phyloP scores from a whole-genome alignment of 1,284 basidiomycete genomes.

The Trametes hirsuta region DNA sequence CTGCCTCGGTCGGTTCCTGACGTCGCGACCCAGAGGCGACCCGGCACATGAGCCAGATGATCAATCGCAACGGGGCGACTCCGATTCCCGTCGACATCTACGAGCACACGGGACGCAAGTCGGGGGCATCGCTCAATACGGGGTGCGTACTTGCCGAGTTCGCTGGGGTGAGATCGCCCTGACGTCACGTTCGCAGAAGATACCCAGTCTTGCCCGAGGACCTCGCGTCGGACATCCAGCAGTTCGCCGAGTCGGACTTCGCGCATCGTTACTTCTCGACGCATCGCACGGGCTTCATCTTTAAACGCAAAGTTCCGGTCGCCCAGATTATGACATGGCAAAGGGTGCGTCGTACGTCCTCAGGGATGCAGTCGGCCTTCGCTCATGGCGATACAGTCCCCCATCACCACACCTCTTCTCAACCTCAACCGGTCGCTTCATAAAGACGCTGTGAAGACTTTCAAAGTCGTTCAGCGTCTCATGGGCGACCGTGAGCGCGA shows the following conservation, averaged over 20 bases:
- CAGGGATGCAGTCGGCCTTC: neutral
- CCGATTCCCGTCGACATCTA: conserved; percentile 63
- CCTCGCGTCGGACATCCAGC: conserved; percentile 80
- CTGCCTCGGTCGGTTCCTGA: neutral
- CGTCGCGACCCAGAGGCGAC: conserved; percentile 59
- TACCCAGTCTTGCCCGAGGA: conserved; percentile 77
- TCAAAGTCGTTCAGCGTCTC: conserved; percentile 87
- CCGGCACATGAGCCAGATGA: conserved; percentile 71
- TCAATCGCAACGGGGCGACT: conserved; percentile 59
- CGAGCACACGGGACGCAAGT: conserved; percentile 32
- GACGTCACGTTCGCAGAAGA: conserved; percentile 42
- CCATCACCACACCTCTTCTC: conserved; percentile 75
- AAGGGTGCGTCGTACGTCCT: conserved; percentile 49
- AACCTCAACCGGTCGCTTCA: conserved; percentile 62
- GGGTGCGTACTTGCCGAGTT: conserved; percentile 50
- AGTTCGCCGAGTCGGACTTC: conserved; percentile 83
- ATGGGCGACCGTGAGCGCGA: conserved; percentile 90
- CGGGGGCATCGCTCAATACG: conserved; percentile 56
- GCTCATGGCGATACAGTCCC: conserved; percentile 42
- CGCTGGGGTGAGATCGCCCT: neutral
- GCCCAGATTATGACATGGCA: conserved; percentile 91
- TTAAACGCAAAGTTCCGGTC: conserved; percentile 78
- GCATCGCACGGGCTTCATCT: conserved; percentile 82
- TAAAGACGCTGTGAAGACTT: conserved; percentile 80
- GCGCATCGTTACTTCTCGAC: conserved; percentile 89